Evolutionary conservation across 306 rosid genomes (phyloP), one percentile per base, ranked within the genome.

Genomic region (Senna siamea): DNA sequence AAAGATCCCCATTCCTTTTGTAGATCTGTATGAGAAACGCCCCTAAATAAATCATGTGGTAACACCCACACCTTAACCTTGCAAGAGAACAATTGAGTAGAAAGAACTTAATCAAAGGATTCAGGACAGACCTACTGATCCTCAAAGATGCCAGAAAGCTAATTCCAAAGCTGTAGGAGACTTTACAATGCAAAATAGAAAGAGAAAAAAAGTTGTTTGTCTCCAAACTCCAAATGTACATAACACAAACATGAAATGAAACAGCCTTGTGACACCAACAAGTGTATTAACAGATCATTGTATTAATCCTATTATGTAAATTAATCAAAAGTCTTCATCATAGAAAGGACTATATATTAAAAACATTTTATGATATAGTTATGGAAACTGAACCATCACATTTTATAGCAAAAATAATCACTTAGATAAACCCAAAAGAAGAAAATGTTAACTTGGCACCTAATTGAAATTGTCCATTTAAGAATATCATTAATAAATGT

Each of bases 401-500:
- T 38, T 20, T 5, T 51, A 26, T 20, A 44, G n/a, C 6, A 2
- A 65, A 32, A 65, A 14, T 28, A 28, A 47, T 7, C 23, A 66
- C 72, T 9, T 17, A 47, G 7, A n/a, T 32, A 8, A 47, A 7
- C 15, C 9, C 41, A 20, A 41, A 7, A 3, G 3, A 12, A 2
- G 12, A 46, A 46, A 12, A 46, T 20, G 55, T 48, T 35, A 64
- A 66, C 15, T 12, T 40, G 43, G 37, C 61, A 53, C 51, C 26
- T 34, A 72, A 72, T 34, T 55, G 40, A 63, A 70, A 28, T 14
- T 23, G 14, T 18, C 44, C 55, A 26, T 4, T 44, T 55, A 47
- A 60, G n/a, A 60, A 61, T 12, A 75, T 19, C 44, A 76, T 20
- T 54, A 23, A 32, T 22, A 73, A 66, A 78, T 46, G 26, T 59